Percentiles rank a stretch among this genome's conserved stretches.
phyloP scores from a whole-genome alignment of 2,329 filamentous ascomycete genomes.

The Allantophomopsis cytisporea region DNA sequence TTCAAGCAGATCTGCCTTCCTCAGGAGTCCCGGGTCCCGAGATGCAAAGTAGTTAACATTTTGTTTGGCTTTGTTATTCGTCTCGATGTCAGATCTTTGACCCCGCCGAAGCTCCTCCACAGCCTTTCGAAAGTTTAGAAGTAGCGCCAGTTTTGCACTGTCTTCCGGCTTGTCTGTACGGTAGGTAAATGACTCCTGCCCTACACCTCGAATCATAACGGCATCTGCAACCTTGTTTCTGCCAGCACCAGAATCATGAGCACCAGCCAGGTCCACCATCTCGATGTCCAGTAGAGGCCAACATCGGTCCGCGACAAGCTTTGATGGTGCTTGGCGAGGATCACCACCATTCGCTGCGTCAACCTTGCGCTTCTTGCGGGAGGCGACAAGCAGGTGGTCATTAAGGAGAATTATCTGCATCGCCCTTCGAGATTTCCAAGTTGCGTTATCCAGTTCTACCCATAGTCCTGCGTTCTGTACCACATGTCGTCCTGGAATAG shows the following conservation, averaged over 20 bases:
- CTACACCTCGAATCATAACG: constrained; percentile 76
- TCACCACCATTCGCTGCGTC: constrained; percentile 43
- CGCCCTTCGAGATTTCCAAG: constrained; percentile 81
- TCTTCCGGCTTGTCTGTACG: constrained; percentile 73
- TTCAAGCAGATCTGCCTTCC: constrained; percentile 70
- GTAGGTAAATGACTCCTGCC: constrained; percentile 88
- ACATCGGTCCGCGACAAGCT: constrained; percentile 85
- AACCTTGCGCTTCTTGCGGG: constrained; percentile 80
- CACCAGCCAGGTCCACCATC: constrained; percentile 73
- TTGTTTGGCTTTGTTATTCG: constrained; percentile 71
- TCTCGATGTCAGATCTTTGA: constrained; percentile 74
- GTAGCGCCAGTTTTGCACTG: constrained; percentile 63
- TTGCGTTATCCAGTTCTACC: constrained; percentile 95
- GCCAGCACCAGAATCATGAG: constrained; percentile 38
- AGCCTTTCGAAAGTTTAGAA: constrained; percentile 85
- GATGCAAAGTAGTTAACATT: constrained; percentile 78
- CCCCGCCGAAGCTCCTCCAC: constrained; percentile 84
- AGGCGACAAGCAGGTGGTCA: constrained; percentile 84
- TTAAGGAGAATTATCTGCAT: constrained; percentile 91
- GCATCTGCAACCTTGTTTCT: constrained; percentile 65
- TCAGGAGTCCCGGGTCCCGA: constrained; percentile 61
- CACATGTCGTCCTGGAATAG: constrained; percentile 81
- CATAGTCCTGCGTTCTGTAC: constrained; percentile 85
- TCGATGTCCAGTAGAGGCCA: constrained; percentile 91
- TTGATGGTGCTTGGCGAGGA: constrained; percentile 39